phyloP scores from a whole-genome alignment of 2,329 filamentous ascomycete genomes.

The Pyrenophora graminea region DNA sequence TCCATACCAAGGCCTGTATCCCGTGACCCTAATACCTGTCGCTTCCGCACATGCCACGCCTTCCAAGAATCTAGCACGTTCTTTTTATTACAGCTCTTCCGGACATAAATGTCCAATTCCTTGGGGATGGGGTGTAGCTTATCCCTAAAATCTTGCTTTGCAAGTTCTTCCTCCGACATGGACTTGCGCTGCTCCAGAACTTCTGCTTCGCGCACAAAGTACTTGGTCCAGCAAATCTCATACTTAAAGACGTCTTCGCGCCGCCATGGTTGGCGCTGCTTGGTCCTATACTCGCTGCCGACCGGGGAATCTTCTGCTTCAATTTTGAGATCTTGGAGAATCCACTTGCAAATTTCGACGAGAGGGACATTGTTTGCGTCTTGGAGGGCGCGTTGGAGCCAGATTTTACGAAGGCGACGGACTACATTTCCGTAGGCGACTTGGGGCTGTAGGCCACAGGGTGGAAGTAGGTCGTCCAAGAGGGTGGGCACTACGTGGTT shows the following conservation, averaged over 20 bases:
- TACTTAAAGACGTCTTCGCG: constrained; percentile 26
- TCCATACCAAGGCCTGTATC: neutral
- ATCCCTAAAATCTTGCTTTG: constrained; percentile 11
- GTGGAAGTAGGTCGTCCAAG: constrained; percentile 29
- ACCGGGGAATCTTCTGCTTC: constrained; percentile 12
- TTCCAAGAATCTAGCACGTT: constrained; percentile 22
- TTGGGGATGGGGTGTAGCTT: constrained; percentile 16
- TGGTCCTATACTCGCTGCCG: neutral
- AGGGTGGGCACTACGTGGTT: constrained; percentile 29
- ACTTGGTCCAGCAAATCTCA: constrained; percentile 30
- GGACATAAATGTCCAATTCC: constrained; percentile 12
- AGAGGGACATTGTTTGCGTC: neutral
- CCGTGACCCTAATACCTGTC: neutral
- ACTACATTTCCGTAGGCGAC: constrained; percentile 33
- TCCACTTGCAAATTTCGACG: constrained; percentile 13
- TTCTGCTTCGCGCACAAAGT: constrained; percentile 31
- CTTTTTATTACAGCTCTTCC: neutral
- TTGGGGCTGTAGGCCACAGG: constrained; percentile 25
- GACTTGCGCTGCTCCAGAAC: neutral
- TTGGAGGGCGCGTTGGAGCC: constrained; percentile 11
- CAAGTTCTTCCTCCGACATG: constrained; percentile 21
- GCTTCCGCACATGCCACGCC: constrained; percentile 27
- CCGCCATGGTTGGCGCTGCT: constrained; percentile 27
- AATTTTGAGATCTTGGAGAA: constrained; percentile 11
- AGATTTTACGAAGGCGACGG: constrained; percentile 23